Base-by-base conservation (phyloP, 2,329 filamentous ascomycete genomes). In the Albophoma yamanashiensis region DNA sequence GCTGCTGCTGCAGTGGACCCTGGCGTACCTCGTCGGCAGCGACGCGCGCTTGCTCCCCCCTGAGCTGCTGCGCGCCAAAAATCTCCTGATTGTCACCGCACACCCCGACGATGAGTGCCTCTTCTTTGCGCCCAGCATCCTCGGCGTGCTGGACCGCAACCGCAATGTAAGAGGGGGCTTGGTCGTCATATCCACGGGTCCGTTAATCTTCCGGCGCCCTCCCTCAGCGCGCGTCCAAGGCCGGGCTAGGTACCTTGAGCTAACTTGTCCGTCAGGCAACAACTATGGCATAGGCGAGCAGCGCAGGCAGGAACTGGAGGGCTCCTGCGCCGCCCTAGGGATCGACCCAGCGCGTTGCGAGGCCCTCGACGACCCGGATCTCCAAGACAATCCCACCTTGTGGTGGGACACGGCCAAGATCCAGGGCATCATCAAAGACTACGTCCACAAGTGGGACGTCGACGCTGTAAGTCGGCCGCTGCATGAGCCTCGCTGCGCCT, bases 21-120 rank as follows among this genome's bases (percentile, higher is more conserved):
- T 75, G 14, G 74, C 71, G 25, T 75, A 75, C 57, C 25, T 70
- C 7, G 66, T 76, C 12, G 73, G 71, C 22, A 66, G 67, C 40
- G 71, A 75, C 61, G 71, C 72, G 20, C 64, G 73, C 7, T 65
- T 76, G 55, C 67, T 75, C 2, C 73, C 74, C 8, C 64, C 67
- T 0, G 69, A 70, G 50, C 68, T 76, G 22, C 67, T 69, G 15
- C 62, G 62, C 56, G 69, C 73, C 17, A 70, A 68, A 47, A 75
- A 70, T 62, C 62, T 76, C 4, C 61, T 76, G 31, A 66, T 76
- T 39, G 71, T 76, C 15, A 76, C 74, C 15, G 73, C 74, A 2
- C 73, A 75, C 47, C 70, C 70, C 17, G 74, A 73, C 40, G 73
- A 75, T 9, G 79, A 80, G 63, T 73, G 70, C 36, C 67, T 72